Conservation (phyloP, 2,329 filamentous ascomycete genomes). For the Rhytidhysteron rufulum region DNA sequence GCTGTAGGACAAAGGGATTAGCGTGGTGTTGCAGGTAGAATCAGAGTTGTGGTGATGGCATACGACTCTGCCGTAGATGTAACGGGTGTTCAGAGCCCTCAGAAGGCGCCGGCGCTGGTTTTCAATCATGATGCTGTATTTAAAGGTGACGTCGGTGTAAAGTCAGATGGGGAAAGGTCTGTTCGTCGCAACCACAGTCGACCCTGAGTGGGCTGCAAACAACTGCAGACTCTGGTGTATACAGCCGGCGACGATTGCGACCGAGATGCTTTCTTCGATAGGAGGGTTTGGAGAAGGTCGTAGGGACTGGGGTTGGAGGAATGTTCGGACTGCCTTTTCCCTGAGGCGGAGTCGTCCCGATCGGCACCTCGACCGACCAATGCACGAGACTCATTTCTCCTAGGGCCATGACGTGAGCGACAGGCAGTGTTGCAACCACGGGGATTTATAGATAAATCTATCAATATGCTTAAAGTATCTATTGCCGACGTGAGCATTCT, state of each 20-base stretch:
- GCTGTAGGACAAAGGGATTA: constrained; percentile 51
- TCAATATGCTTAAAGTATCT: too few relatives aligned
- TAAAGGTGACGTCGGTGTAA: constrained; percentile 4
- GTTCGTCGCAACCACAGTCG: constrained; percentile 11
- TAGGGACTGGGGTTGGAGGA: neutral
- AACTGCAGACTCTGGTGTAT: too few relatives aligned
- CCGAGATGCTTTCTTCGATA: too few relatives aligned
- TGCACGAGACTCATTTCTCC: too few relatives aligned
- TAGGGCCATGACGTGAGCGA: too few relatives aligned
- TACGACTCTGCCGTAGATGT: constrained; percentile 70
- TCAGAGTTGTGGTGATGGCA: constrained; percentile 35
- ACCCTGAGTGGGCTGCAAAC: too few relatives aligned
- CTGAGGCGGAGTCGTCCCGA: constrained; percentile 11
- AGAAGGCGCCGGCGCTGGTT: constrained; percentile 55
- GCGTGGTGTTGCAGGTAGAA: constrained; percentile 7
- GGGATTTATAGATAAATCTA: too few relatives aligned
- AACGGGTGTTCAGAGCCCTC: constrained; percentile 66
- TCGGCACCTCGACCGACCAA: too few relatives aligned
- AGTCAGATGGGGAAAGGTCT: constrained; percentile 23
- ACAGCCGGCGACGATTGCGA: too few relatives aligned
- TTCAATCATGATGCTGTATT: constrained; percentile 32
- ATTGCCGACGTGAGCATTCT: too few relatives aligned
- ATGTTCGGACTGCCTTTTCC: neutral
- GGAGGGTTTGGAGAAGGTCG: too few relatives aligned
- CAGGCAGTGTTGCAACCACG: too few relatives aligned